These are phyloP conservation scores for Nyssa sinensis DNA, from an alignment of 148 eudicot species.

Conservation along the genomic window DNA sequence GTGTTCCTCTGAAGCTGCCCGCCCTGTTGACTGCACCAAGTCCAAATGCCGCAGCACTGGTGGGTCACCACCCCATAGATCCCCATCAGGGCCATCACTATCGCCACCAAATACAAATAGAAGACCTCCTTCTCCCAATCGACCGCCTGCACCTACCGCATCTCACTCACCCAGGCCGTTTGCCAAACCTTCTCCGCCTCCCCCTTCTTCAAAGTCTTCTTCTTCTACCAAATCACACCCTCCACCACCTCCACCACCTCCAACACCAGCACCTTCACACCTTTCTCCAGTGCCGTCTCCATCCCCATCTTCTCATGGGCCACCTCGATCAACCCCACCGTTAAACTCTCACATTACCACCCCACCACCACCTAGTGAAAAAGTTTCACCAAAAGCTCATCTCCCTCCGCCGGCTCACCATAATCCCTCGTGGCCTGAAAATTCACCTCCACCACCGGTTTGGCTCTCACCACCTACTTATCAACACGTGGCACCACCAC, in stretches of 20 bases:
- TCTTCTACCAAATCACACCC: constrained; percentile 27
- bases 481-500: constrained; percentile 10
- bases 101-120: not conserved
- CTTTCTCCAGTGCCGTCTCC: constrained; percentile 16
- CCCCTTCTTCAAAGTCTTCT: constrained; percentile 31
- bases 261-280: constrained; percentile 23
- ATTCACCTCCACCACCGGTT: constrained; percentile 14
- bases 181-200: constrained; percentile 24
- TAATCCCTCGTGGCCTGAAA: constrained; percentile 10
- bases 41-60: constrained; percentile 33
- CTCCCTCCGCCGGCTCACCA: constrained; percentile 28
- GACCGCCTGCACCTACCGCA: no score
- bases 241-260: constrained; percentile 29
- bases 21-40: constrained; percentile 53
- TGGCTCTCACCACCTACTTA: not conserved
- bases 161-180: constrained; percentile 14
- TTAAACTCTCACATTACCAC: not conserved
- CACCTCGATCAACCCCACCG: constrained; percentile 10
- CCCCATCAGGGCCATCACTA: not conserved
- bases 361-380: constrained; percentile 28
- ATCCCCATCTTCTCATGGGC: not conserved
- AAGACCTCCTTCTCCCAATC: constrained; percentile 11
- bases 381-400: constrained; percentile 15
- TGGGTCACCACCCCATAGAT: not conserved
- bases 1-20: constrained; percentile 54